These are phyloP conservation scores for Cicer cuneatum DNA, from an alignment of 306 rosid genomes.

Conservation along the genomic window DNA sequence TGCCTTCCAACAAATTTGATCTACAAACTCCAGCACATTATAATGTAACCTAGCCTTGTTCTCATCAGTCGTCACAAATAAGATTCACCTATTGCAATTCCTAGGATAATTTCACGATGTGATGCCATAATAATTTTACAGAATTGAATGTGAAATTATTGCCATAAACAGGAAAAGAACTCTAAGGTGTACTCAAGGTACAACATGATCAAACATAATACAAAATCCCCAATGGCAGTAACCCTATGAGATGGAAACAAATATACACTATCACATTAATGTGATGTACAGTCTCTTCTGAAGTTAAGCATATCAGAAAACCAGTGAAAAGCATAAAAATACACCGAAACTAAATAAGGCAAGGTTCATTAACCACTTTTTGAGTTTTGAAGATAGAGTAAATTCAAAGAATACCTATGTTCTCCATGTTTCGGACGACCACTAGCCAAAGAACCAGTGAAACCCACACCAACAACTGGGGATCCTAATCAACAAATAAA, in stretches of 20 bases:
- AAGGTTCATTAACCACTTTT: conserved; percentile 21
- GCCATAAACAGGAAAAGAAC: background rate
- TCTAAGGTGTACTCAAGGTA: background rate
- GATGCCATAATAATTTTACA: background rate
- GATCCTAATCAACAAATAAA: conserved; percentile 59
- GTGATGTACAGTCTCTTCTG: background rate
- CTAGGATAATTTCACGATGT: background rate
- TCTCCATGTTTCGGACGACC: conserved; percentile 74
- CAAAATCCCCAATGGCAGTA: background rate
- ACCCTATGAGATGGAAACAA: background rate
- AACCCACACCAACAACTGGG: conserved; percentile 90
- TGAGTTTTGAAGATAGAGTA: background rate
- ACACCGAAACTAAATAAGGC: conserved; percentile 1
- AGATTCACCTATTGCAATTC: background rate
- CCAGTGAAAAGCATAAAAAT: background rate
- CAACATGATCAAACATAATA: background rate
- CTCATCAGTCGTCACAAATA: background rate
- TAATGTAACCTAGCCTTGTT: background rate
- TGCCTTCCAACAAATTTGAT: background rate
- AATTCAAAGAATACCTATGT: conserved; percentile 64
- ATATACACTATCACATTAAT: background rate
- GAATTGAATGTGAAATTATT: background rate
- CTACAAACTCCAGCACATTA: background rate
- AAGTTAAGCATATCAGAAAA: conserved; percentile 23
- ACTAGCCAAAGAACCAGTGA: conserved; percentile 80